These are phyloP conservation scores for Phaeosphaeriaceae sp. DNA, from an alignment of 2,329 filamentous ascomycete species.

Conservation along the genomic window DNA sequence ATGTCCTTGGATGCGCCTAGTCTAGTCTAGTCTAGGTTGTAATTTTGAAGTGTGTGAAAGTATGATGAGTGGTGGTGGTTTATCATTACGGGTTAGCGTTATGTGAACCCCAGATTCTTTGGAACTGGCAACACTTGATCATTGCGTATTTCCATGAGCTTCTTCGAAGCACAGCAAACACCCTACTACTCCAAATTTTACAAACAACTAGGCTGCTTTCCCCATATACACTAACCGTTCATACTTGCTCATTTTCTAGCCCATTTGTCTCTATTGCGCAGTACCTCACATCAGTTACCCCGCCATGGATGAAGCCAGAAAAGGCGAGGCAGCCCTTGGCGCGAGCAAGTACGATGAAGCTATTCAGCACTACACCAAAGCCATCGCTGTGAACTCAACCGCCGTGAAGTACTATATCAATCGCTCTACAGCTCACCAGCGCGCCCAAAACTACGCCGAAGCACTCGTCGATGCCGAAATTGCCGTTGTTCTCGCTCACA, in stretches of 20 bases:
- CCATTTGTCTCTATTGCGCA: background rate
- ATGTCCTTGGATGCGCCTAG: no score
- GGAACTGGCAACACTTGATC: conserved; percentile 3
- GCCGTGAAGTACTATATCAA: conserved; percentile 82
- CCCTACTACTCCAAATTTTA: no score
- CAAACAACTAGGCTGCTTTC: no score
- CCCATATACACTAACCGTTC: no score
- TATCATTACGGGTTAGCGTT: background rate
- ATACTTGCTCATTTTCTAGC: background rate
- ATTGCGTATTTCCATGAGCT: conserved; percentile 12
- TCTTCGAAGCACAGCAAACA: background rate
- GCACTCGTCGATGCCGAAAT: conserved; percentile 56
- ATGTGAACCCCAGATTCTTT: conserved; percentile 6
- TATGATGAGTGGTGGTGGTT: background rate
- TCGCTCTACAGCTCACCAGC: conserved; percentile 79
- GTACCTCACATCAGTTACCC: conserved; percentile 15
- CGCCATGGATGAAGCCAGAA: conserved; percentile 60
- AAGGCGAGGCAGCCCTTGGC: conserved; percentile 68
- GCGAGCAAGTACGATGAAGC: conserved; percentile 70
- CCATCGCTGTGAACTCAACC: conserved; percentile 67
- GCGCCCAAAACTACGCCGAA: conserved; percentile 59
- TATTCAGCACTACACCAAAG: conserved; percentile 68
- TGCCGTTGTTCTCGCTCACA: conserved; percentile 68
- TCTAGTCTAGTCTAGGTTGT: no score
- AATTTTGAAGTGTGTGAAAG: no score